Conservation (phyloP, 352 stramenopile genomes). For the Pythium biforme region DNA sequence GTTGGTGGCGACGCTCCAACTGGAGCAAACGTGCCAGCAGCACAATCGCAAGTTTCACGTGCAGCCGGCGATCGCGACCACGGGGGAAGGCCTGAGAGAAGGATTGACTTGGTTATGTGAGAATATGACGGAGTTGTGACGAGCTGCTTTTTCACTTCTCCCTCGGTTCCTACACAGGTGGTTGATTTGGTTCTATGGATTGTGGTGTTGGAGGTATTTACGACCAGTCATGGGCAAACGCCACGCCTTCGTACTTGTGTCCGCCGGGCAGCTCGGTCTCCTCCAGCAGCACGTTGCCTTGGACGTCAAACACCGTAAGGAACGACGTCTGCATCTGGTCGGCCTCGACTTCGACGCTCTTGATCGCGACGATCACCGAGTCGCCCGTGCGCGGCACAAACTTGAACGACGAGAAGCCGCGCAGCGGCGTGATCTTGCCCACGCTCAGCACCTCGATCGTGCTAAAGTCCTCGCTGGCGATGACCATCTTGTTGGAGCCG, state of each 20-base stretch:
- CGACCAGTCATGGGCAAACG: conserved; percentile 86
- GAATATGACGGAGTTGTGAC: conserved; percentile 69
- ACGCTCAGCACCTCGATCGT: conserved; percentile 77
- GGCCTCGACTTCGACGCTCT: conserved; percentile 91
- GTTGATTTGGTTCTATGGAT: conserved; percentile 15
- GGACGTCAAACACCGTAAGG: conserved; percentile 92
- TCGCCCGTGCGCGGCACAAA: conserved; percentile 91
- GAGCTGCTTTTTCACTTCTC: conserved; percentile 9
- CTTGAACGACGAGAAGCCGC: conserved; percentile 95
- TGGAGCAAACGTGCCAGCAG: conserved; percentile 50
- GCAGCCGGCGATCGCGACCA: conserved; percentile 75
- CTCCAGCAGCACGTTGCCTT: conserved; percentile 87
- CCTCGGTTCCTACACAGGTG: conserved; percentile 7
- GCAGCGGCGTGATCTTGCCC: conserved; percentile 80
- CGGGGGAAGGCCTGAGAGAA: conserved; percentile 66
- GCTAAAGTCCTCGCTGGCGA: conserved; percentile 90
- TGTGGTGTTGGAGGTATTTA: conserved; percentile 18
- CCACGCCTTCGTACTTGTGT: conserved; percentile 93
- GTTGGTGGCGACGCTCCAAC: conserved; percentile 45
- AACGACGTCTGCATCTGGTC: conserved; percentile 91
- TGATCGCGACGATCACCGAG: conserved; percentile 90
- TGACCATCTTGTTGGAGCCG: conserved; percentile 88
- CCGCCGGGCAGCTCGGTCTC: conserved; percentile 89
- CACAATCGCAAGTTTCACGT: conserved; percentile 53
- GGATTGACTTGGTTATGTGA: conserved; percentile 78